phyloP scores from a whole-genome alignment of 768 basidiomycete species.

The Daedalea quercina region DNA sequence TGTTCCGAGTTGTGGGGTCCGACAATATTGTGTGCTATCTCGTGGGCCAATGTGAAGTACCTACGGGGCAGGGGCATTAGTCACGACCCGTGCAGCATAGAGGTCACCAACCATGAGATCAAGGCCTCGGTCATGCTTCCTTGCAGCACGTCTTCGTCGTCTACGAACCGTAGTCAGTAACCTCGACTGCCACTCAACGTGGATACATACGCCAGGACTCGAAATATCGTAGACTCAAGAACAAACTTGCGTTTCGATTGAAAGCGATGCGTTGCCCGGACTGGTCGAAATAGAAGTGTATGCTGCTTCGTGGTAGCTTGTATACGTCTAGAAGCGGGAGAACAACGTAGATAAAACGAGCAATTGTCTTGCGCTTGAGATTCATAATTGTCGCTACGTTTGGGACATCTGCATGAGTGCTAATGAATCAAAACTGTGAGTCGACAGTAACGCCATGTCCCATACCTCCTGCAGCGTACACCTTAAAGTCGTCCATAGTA shows the following conservation, averaged over 20 bases:
- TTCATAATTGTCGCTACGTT: slow-evolving; percentile 42
- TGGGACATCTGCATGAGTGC: slow-evolving; percentile 51
- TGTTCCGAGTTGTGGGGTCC: slow-evolving; percentile 86
- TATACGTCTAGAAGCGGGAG: slow-evolving; percentile 64
- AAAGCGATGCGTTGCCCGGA: slow-evolving; percentile 86
- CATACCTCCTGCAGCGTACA: slow-evolving; percentile 59
- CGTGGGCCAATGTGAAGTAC: slow-evolving; percentile 92
- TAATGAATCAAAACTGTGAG: background rate
- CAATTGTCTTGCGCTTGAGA: slow-evolving; percentile 48
- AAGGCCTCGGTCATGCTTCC: slow-evolving; percentile 57
- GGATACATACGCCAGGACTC: slow-evolving; percentile 77
- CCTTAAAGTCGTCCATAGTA: slow-evolving; percentile 52
- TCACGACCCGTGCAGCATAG: no score
- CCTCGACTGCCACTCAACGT: no score
- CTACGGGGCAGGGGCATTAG: slow-evolving; percentile 26
- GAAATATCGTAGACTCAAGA: slow-evolving; percentile 82
- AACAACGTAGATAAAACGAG: slow-evolving; percentile 70
- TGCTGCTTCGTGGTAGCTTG: slow-evolving; percentile 58
- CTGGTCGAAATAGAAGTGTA: slow-evolving; percentile 86
- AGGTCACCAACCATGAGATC: slow-evolving; percentile 61
- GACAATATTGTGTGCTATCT: slow-evolving; percentile 89
- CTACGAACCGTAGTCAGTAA: slow-evolving; percentile 29
- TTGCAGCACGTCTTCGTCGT: slow-evolving; percentile 57
- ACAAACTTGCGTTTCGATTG: slow-evolving; percentile 84
- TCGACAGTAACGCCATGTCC: no score